phyloP scores from a whole-genome alignment of 1,139 yeast genomes.

The Debaryomyces psychrophilus region DNA sequence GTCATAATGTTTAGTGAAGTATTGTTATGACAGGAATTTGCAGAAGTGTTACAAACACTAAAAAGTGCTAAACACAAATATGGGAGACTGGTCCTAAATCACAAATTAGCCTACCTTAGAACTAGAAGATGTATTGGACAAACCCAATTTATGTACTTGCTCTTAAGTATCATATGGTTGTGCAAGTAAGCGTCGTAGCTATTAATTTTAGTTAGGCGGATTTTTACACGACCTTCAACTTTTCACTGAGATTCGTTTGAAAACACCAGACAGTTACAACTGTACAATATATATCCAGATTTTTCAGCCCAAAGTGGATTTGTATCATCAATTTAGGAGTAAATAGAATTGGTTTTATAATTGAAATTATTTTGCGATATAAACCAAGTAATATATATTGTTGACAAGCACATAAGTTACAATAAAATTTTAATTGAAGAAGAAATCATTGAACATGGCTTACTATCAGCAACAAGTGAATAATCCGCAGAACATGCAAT shows the following conservation, averaged over 20 bases:
- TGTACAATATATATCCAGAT: background rate
- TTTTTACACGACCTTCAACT: background rate
- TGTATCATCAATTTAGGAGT: background rate
- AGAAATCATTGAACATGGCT: conserved; percentile 30
- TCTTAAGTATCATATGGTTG: too few relatives aligned
- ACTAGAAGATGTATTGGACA: too few relatives aligned
- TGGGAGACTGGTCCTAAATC: too few relatives aligned
- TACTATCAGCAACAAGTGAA: conserved; percentile 42
- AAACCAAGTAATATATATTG: background rate
- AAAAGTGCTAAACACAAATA: too few relatives aligned
- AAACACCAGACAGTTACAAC: background rate
- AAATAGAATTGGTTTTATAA: background rate
- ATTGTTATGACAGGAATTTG: too few relatives aligned
- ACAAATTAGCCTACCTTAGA: too few relatives aligned
- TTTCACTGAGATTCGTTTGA: background rate
- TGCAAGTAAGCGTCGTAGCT: too few relatives aligned
- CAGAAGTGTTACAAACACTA: too few relatives aligned
- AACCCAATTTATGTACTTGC: too few relatives aligned
- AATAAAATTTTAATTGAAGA: background rate
- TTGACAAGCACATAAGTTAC: background rate
- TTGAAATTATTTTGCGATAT: background rate
- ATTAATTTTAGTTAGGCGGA: background rate
- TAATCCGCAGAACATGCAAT: conserved; percentile 47
- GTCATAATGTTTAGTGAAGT: too few relatives aligned
- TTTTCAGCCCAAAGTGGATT: background rate